phyloP scores from a whole-genome alignment of 1,284 basidiomycete genomes.

The Malassezia globosa region DNA sequence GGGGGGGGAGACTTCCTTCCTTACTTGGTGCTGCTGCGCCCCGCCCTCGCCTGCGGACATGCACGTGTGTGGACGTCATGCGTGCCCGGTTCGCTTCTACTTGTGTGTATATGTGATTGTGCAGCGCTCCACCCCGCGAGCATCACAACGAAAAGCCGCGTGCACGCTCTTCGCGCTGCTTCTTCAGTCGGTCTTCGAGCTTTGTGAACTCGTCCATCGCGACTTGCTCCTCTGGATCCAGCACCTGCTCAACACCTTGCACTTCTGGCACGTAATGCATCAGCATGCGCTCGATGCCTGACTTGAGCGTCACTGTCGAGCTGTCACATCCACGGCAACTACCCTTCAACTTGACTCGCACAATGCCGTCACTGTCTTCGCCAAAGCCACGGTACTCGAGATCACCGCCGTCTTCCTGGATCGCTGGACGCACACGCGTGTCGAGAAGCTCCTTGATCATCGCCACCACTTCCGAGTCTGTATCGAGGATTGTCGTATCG shows the following conservation, averaged over 20 bases:
- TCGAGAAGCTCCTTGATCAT: conserved; percentile 98
- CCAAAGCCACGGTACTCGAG: conserved; percentile 69
- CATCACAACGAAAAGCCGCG: conserved; percentile 38
- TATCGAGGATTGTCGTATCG: conserved; percentile 89
- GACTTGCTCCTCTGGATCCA: conserved; percentile 80
- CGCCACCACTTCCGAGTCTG: conserved; percentile 90
- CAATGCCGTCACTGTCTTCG: conserved; percentile 52
- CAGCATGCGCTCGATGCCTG: conserved; percentile 73
- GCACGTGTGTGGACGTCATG: no score
- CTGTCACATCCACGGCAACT: conserved; percentile 89
- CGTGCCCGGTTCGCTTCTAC: no score
- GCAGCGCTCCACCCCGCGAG: no score
- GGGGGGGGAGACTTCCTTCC: no score
- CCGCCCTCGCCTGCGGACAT: no score
- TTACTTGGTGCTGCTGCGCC: no score
- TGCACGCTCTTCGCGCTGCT: conserved; percentile 27
- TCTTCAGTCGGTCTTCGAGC: conserved; percentile 64
- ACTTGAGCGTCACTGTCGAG: conserved; percentile 81
- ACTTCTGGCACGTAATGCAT: conserved; percentile 99
- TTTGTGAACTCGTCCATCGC: conserved; percentile 83
- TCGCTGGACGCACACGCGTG: conserved; percentile 84
- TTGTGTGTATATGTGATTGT: no score
- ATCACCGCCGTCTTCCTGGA: conserved; percentile 88
- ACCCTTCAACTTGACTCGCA: conserved; percentile 78
- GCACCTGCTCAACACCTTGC: conserved; percentile 84